Percentiles rank a stretch among this genome's conserved stretches.
phyloP scores from a whole-genome alignment of 495 filamentous ascomycete species.

The Cercophora scortea region DNA sequence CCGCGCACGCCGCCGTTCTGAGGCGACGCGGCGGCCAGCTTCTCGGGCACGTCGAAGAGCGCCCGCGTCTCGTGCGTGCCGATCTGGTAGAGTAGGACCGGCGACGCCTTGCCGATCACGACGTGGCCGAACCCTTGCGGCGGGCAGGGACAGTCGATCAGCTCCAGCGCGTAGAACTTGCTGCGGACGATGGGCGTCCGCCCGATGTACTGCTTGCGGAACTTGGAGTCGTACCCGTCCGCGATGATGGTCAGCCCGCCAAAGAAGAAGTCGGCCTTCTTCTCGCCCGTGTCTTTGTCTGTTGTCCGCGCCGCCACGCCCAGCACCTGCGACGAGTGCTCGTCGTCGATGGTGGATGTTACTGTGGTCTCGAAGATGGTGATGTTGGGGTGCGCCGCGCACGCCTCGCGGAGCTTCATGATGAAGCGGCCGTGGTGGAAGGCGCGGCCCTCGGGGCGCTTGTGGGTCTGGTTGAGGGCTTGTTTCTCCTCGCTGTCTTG shows the following conservation, averaged over 20 bases:
- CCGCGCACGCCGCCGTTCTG: conserved; percentile 72
- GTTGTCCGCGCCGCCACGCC: conserved; percentile 65
- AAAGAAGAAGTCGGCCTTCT: conserved; percentile 66
- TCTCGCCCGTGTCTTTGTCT: conserved; percentile 42
- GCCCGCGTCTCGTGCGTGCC: conserved; percentile 89
- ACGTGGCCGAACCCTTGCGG: conserved; percentile 74
- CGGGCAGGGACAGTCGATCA: conserved; percentile 78
- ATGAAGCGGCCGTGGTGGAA: conserved; percentile 88
- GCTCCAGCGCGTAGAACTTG: conserved; percentile 87
- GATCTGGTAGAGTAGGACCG: conserved; percentile 94
- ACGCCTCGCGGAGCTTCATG: conserved; percentile 62
- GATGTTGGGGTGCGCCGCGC: conserved; percentile 58
- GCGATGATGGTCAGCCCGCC: conserved; percentile 79
- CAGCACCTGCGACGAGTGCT: conserved; percentile 54
- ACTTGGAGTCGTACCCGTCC: conserved; percentile 90
- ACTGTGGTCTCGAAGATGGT: conserved; percentile 68
- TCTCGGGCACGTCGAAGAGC: conserved; percentile 82
- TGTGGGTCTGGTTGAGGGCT: neutral
- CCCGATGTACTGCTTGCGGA: conserved; percentile 73
- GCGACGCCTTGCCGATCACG: conserved; percentile 67
- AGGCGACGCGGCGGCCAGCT: conserved; percentile 59
- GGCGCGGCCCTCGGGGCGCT: conserved; percentile 54
- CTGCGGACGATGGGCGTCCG: conserved; percentile 60
- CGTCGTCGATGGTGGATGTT: conserved; percentile 50
- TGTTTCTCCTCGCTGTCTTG: conserved; percentile 7